Conservation (phyloP, 108 stramenopile species). For the Nitzschia sp. region DNA sequence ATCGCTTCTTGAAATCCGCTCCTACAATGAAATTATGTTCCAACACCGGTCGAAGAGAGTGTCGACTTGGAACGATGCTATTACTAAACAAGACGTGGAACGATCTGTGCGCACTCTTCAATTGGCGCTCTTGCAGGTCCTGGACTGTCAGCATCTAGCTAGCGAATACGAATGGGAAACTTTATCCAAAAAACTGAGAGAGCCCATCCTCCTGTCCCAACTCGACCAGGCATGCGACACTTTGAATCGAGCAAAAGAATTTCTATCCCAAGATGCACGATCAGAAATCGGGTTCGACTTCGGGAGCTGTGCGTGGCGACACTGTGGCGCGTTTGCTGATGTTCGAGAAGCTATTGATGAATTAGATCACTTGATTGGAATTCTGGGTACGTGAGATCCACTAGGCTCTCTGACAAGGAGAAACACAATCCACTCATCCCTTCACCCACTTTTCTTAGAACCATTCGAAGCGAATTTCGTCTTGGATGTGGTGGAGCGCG, state of each 20-base stretch:
- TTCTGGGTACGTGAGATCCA: slow-evolving; percentile 31
- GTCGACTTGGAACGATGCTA: slow-evolving; percentile 50
- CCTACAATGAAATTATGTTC: slow-evolving; percentile 87
- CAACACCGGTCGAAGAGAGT: slow-evolving; percentile 65
- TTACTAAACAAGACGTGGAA: slow-evolving; percentile 39
- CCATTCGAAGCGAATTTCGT: slow-evolving; percentile 80
- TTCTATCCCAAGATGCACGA: slow-evolving; percentile 26
- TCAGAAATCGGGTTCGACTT: slow-evolving; percentile 80
- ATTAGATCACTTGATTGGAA: slow-evolving; percentile 65
- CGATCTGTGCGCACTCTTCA: slow-evolving; percentile 47
- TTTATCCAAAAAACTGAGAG: slow-evolving; percentile 33
- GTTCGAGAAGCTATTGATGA: slow-evolving; percentile 85
- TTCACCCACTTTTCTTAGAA: too few species aligned
- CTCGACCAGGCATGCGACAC: slow-evolving; percentile 28
- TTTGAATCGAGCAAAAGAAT: slow-evolving; percentile 28
- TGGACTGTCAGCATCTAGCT: slow-evolving; percentile 51
- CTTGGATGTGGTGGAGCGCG: slow-evolving; percentile 79
- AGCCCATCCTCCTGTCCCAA: slow-evolving; percentile 16
- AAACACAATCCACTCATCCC: background rate
- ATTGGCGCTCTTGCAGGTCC: slow-evolving; percentile 41
- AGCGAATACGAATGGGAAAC: slow-evolving; percentile 78
- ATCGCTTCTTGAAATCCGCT: slow-evolving; percentile 28
- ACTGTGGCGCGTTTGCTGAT: slow-evolving; percentile 86
- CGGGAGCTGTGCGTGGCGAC: slow-evolving; percentile 86
- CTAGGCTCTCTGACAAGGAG: too few species aligned